Percentiles rank a stretch among this genome's conserved stretches.
Evolutionary conservation across 495 filamentous ascomycete genomes (phyloP).

Genomic region (Penicillium angulare): DNA sequence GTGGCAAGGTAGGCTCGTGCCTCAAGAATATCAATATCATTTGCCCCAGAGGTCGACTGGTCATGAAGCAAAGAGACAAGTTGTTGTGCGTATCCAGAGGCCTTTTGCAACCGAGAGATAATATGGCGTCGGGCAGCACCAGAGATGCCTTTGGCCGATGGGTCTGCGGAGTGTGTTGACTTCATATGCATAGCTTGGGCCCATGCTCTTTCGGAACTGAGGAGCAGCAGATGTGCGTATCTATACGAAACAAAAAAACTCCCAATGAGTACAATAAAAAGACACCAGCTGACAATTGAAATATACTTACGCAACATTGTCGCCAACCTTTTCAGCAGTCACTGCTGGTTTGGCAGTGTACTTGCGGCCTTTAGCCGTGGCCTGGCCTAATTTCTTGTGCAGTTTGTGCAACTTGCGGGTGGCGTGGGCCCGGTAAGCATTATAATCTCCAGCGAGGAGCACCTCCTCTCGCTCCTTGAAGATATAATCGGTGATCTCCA

Average conservation of each 20-base stretch:
- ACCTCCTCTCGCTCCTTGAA: conserved; percentile 74
- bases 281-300: not conserved
- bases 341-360: conserved; percentile 70
- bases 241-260: conserved; percentile 42
- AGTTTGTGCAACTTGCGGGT: conserved; percentile 78
- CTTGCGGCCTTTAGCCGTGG: conserved; percentile 80
- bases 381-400: conserved; percentile 78
- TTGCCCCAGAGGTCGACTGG: conserved; percentile 57
- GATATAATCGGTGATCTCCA: conserved; percentile 91
- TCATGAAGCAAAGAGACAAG: conserved; percentile 66
- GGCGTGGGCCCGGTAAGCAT: conserved; percentile 76
- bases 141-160: conserved; percentile 66
- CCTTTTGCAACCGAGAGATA: conserved; percentile 81
- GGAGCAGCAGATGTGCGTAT: conserved; percentile 74
- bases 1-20: conserved; percentile 78
- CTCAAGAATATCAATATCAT: conserved; percentile 73
- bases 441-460: conserved; percentile 84
- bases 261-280: conserved; percentile 1
- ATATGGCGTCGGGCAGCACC: conserved; percentile 81
- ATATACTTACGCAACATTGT: conserved; percentile 74
- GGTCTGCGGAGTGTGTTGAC: conserved; percentile 72
- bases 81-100: conserved; percentile 63
- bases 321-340: conserved; percentile 72
- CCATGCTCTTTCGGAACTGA: conserved; percentile 91
- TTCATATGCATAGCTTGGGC: conserved; percentile 96